These are phyloP conservation scores for Blastocladiella britannica DNA, from an alignment of 192 early-diverging fungal genomes.

Conservation along the genomic window DNA sequence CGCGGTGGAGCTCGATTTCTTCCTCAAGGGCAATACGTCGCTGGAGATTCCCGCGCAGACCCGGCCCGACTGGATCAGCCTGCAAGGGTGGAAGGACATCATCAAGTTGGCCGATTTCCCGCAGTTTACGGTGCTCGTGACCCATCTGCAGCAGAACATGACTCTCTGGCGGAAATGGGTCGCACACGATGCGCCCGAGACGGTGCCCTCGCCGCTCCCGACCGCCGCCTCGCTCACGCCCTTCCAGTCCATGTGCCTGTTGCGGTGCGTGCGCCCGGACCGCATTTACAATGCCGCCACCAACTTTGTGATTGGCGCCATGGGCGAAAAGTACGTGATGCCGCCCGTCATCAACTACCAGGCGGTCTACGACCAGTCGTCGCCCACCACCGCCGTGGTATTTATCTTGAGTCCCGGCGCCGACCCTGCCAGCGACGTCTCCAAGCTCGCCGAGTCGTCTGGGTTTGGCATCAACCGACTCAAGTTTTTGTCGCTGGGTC, in stretches of 20 bases:
- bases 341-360: conserved; percentile 33
- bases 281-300: conserved; percentile 39
- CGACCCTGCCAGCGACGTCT: conserved; percentile 86
- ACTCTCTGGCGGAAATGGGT: conserved; percentile 8
- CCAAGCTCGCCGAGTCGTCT: conserved; percentile 59
- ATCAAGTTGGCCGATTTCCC: conserved; percentile 3
- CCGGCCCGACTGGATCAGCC: conserved; percentile 13
- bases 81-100: conserved; percentile 1
- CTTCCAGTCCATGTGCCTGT: conserved; percentile 35
- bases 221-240: conserved; percentile 24
- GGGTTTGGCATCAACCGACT: conserved; percentile 36
- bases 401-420: conserved; percentile 83
- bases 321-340: conserved; percentile 44
- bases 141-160: conserved; percentile 12
- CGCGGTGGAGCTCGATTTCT: conserved; percentile 45
- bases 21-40: conserved; percentile 30
- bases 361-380: conserved; percentile 49
- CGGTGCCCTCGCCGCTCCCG: conserved; percentile 3
- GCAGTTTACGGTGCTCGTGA: conserved; percentile 10
- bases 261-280: conserved; percentile 34
- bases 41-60: conserved; percentile 1
- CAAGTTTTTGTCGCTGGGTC: conserved; percentile 91
- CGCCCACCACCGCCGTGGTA: conserved; percentile 54
- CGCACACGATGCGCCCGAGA: conserved; percentile 9
- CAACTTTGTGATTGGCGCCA: conserved; percentile 35